These are phyloP conservation scores for Neofusicoccum ribis DNA, from an alignment of 2,329 filamentous ascomycete genomes.

Conservation along the genomic window DNA sequence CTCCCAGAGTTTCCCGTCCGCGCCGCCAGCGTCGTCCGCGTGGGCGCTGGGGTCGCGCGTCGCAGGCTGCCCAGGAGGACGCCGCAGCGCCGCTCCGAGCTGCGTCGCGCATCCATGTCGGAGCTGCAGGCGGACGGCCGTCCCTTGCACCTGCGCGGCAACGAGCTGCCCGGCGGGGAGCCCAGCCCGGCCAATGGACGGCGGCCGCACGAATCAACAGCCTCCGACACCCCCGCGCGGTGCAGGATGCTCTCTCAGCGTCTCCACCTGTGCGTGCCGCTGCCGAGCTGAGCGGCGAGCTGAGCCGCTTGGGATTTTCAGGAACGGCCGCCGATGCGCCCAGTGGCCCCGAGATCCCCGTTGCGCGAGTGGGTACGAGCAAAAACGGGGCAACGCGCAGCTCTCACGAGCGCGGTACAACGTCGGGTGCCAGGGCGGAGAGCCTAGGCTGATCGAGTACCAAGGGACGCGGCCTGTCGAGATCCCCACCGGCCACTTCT, in stretches of 20 bases:
- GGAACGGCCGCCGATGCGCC: slow-evolving; percentile 14
- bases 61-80: background rate
- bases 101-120: slow-evolving; percentile 2
- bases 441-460: slow-evolving; percentile 1
- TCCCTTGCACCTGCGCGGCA: slow-evolving; percentile 6
- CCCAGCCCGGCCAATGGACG: background rate
- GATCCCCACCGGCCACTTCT: background rate
- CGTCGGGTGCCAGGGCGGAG: background rate
- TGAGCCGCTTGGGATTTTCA: slow-evolving; percentile 3
- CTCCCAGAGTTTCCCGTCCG: background rate
- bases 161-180: background rate
- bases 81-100: background rate
- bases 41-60: background rate
- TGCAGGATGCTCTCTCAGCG: background rate
- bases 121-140: background rate
- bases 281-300: slow-evolving; percentile 9
- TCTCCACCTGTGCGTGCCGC: slow-evolving; percentile 5
- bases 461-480: background rate
- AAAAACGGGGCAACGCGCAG: slow-evolving; percentile 3
- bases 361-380: slow-evolving; percentile 14
- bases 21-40: background rate
- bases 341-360: slow-evolving; percentile 11
- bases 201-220: background rate
- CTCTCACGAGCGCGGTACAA: background rate
- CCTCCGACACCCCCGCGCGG: background rate